phyloP scores from a whole-genome alignment of 2,329 filamentous ascomycete species.

The Trichoderma hamatum region DNA sequence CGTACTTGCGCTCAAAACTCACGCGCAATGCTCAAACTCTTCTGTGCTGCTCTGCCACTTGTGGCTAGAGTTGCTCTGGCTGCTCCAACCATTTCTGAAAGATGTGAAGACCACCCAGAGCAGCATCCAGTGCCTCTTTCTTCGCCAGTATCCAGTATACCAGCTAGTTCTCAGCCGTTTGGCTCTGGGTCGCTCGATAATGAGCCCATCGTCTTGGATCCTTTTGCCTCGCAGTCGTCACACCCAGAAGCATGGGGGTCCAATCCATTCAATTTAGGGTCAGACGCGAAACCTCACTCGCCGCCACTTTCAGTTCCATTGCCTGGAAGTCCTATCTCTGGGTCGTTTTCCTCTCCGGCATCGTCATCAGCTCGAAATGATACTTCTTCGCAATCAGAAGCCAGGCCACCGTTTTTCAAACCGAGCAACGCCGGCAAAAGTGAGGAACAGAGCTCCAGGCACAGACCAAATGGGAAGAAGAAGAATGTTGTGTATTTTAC shows the following conservation, averaged over 20 bases:
- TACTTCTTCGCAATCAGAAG: neutral
- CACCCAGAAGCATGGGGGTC: neutral
- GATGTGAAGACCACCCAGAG: neutral
- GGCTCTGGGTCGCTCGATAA: neutral
- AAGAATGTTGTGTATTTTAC: conserved; percentile 56
- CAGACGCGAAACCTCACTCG: neutral
- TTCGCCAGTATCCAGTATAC: neutral
- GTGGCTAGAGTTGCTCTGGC: conserved; percentile 34
- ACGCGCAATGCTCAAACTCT: conserved; percentile 32
- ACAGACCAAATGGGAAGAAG: neutral
- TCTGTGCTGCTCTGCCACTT: conserved; percentile 34
- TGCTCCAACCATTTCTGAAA: conserved; percentile 19
- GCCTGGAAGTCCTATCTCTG: neutral
- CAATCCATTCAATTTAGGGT: neutral
- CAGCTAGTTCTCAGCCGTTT: neutral
- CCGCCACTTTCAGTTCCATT: neutral
- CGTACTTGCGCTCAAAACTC: neutral
- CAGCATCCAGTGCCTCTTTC: neutral
- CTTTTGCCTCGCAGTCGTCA: neutral
- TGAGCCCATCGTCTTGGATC: neutral
- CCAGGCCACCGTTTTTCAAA: neutral
- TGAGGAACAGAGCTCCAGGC: neutral
- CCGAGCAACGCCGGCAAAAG: neutral
- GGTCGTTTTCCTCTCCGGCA: neutral
- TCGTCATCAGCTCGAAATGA: neutral